phyloP scores from a whole-genome alignment of 768 basidiomycete species.

The Sistotremastrum suecicum region DNA sequence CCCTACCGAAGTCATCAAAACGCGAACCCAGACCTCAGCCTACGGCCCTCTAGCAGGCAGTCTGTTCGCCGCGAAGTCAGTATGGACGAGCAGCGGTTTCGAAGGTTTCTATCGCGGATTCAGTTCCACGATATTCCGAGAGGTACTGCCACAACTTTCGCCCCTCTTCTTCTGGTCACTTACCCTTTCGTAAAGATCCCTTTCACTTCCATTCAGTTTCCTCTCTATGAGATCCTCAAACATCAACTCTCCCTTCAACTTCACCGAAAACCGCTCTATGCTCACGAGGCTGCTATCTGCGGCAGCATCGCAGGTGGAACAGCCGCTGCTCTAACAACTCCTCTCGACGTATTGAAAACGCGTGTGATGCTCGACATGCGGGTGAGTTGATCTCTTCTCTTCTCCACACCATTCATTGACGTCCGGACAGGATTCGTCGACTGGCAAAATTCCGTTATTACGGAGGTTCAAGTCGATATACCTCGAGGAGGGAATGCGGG shows the following conservation, averaged over 20 bases:
- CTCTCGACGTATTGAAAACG: constrained; percentile 93
- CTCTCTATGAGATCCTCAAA: constrained; percentile 86
- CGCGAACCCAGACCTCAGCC: constrained; percentile 67
- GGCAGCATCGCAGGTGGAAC: constrained; percentile 85
- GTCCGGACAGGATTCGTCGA: constrained; percentile 30
- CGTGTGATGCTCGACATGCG: constrained; percentile 89
- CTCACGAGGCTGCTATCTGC: constrained; percentile 72
- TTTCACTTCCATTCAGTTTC: constrained; percentile 93
- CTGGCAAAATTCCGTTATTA: constrained; percentile 40
- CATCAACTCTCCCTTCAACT: constrained; percentile 39
- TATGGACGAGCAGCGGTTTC: constrained; percentile 14
- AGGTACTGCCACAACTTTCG: constrained; percentile 14
- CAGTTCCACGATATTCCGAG: constrained; percentile 29
- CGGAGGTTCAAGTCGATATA: constrained; percentile 53
- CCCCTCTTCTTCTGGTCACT: not conserved
- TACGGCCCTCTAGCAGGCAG: constrained; percentile 17
- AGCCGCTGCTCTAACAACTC: constrained; percentile 84
- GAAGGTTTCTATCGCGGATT: constrained; percentile 33
- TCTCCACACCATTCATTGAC: not conserved
- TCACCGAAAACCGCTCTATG: constrained; percentile 41
- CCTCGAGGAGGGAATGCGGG: constrained; percentile 48
- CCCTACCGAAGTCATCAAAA: constrained; percentile 94
- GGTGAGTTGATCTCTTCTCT: constrained; percentile 27
- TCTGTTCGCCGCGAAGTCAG: constrained; percentile 4
- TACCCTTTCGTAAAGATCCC: constrained; percentile 50